These are phyloP conservation scores for Camptophora hylomeconis DNA, from an alignment of 2,329 filamentous ascomycete species.

Conservation along the genomic window DNA sequence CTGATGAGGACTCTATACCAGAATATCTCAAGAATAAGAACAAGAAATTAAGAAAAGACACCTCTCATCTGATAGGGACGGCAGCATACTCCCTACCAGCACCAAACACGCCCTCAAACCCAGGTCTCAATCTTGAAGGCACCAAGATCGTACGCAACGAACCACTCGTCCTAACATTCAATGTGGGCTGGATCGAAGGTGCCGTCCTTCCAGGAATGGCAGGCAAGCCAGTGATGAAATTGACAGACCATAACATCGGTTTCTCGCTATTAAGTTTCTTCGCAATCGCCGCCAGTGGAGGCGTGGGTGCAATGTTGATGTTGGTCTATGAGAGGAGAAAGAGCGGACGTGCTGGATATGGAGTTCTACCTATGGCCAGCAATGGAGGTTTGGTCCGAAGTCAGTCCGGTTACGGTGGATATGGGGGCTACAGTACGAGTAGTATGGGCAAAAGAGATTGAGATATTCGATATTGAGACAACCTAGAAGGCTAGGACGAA, in stretches of 20 bases:
- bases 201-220: conserved; percentile 18
- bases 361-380: conserved; percentile 7
- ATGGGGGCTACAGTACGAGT: conserved; percentile 15
- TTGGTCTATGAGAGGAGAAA: conserved; percentile 17
- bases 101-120: conserved; percentile 33
- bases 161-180: conserved; percentile 63
- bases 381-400: conserved; percentile 4
- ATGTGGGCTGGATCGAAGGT: conserved; percentile 57
- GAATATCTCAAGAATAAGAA: conserved; percentile 35
- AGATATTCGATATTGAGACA: no score
- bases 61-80: conserved; percentile 73
- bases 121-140: no score
- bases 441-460: conserved; percentile 17
- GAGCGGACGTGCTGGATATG: conserved; percentile 14
- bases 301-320: conserved; percentile 16
- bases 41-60: conserved; percentile 50
- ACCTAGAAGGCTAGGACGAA: no score
- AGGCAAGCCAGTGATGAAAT: conserved; percentile 10
- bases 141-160: conserved; percentile 75
- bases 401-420: conserved; percentile 16
- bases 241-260: conserved; percentile 16
- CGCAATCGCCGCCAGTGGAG: conserved; percentile 16
- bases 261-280: conserved; percentile 17
- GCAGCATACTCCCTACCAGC: conserved; percentile 74
- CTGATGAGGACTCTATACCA: conserved; percentile 4